Evolutionary conservation across 768 basidiomycete genomes (phyloP), one percentile per base, ranked within the genome.

Genomic region (Mycena floridula): DNA sequence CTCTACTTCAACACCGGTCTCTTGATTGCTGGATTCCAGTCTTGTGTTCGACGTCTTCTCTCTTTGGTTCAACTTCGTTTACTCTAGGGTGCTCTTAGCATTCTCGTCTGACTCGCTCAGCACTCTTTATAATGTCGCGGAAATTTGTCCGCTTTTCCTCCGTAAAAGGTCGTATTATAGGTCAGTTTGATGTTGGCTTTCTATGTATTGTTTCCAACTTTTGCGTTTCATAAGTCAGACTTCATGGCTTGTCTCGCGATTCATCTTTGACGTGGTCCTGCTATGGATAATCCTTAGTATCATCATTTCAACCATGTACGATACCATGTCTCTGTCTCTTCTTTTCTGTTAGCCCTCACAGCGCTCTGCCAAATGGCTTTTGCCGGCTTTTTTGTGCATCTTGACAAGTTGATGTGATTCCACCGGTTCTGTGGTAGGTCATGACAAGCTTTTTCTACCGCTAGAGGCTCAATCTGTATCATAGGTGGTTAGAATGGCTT

Each of bases 401-500:
- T 95, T 45, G 63, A 67, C 49, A 70, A 75, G 47, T 95, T 98
- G 47, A 92, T 94, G 3, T 86, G n/a, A n/a, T n/a, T n/a, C n/a
- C n/a, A n/a, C n/a, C n/a, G n/a, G n/a, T n/a, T n/a, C n/a, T n/a
- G n/a, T 89, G 2, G 90, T 94, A 2, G 96, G 1, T n/a, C n/a
- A n/a, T n/a, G n/a, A n/a, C n/a, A n/a, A n/a, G n/a, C n/a, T n/a
- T n/a, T n/a, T n/a, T n/a, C n/a, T n/a, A n/a, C n/a, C n/a, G n/a
- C n/a, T n/a, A n/a, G n/a, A n/a, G n/a, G n/a, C n/a, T n/a, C n/a
- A n/a, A n/a, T n/a, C n/a, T n/a, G n/a, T n/a, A n/a, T n/a, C n/a
- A n/a, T n/a, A 77, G 94, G 13, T 98, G 94, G 94, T 69, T 97
- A 43, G 85, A 94, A 57, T 96, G 90, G 85, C 54, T 94, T 46